phyloP scores from a whole-genome alignment of 768 basidiomycete species.

The Lactarius indigo region DNA sequence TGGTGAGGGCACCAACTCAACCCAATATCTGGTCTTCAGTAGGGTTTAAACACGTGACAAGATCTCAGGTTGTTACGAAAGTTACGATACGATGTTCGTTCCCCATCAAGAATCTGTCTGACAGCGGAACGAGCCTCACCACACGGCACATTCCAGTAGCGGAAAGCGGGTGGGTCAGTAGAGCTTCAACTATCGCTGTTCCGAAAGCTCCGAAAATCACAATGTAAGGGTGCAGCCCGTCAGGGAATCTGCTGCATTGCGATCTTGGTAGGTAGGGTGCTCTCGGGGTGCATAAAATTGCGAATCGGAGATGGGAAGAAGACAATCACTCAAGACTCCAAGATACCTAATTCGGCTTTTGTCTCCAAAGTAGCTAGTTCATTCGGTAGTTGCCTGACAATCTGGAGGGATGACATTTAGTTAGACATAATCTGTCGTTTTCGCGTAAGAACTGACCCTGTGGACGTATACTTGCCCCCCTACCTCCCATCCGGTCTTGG shows the following conservation, averaged over 20 bases:
- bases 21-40: too few species aligned
- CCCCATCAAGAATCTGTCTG: constrained; percentile 34
- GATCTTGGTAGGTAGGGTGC: constrained; percentile 25
- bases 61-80: background rate
- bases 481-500: constrained; percentile 81
- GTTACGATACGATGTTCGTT: background rate
- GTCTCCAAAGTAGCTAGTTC: constrained; percentile 26
- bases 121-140: constrained; percentile 71
- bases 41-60: background rate
- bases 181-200: constrained; percentile 49
- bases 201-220: constrained; percentile 19
- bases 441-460: constrained; percentile 44
- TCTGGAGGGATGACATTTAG: constrained; percentile 10
- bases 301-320: background rate
- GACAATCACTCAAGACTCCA: constrained; percentile 1
- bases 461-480: constrained; percentile 66
- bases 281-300: constrained; percentile 36
- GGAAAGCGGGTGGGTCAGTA: constrained; percentile 46
- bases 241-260: constrained; percentile 40
- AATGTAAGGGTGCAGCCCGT: constrained; percentile 27
- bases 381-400: constrained; percentile 20
- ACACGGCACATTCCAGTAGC: constrained; percentile 27
- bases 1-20: background rate
- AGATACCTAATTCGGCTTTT: constrained; percentile 11
- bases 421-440: background rate